Conservation (phyloP, 2,329 filamentous ascomycete genomes). For the Gnomoniopsis smithogilvyi region DNA sequence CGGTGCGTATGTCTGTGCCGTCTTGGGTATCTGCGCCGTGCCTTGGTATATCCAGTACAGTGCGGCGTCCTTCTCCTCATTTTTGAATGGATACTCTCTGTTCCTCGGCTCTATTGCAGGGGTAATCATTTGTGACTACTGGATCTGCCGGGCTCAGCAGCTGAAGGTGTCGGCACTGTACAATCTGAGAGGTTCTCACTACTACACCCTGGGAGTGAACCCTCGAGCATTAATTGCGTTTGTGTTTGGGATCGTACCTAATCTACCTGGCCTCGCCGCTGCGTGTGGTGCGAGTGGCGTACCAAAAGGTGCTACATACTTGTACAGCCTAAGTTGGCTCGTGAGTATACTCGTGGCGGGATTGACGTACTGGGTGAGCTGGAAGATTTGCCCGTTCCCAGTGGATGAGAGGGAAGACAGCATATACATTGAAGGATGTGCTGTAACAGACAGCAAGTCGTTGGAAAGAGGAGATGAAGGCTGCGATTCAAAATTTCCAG, state of each 20-base stretch:
- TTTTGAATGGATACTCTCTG: constrained; percentile 58
- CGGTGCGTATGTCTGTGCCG: constrained; percentile 50
- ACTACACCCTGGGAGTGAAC: constrained; percentile 28
- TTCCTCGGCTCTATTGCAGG: constrained; percentile 33
- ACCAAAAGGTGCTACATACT: constrained; percentile 22
- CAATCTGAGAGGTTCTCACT: constrained; percentile 36
- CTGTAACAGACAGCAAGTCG: neutral
- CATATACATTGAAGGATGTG: neutral
- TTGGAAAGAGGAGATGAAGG: neutral
- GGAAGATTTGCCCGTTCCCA: constrained; percentile 1
- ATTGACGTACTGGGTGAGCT: constrained; percentile 1
- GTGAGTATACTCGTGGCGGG: constrained; percentile 25
- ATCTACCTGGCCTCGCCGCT: constrained; percentile 30
- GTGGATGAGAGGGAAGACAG: neutral
- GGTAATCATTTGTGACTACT: constrained; percentile 38
- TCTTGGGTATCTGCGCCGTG: constrained; percentile 57
- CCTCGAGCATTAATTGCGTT: constrained; percentile 24
- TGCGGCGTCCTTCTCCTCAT: constrained; percentile 56
- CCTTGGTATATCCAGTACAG: constrained; percentile 64
- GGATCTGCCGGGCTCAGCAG: constrained; percentile 30
- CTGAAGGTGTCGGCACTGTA: constrained; percentile 40
- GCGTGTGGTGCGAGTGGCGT: constrained; percentile 23
- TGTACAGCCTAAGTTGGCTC: constrained; percentile 29
- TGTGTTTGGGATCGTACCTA: constrained; percentile 25
- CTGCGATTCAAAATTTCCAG: neutral